phyloP scores from a whole-genome alignment of 768 basidiomycete species.

The Mrakia gelida region DNA sequence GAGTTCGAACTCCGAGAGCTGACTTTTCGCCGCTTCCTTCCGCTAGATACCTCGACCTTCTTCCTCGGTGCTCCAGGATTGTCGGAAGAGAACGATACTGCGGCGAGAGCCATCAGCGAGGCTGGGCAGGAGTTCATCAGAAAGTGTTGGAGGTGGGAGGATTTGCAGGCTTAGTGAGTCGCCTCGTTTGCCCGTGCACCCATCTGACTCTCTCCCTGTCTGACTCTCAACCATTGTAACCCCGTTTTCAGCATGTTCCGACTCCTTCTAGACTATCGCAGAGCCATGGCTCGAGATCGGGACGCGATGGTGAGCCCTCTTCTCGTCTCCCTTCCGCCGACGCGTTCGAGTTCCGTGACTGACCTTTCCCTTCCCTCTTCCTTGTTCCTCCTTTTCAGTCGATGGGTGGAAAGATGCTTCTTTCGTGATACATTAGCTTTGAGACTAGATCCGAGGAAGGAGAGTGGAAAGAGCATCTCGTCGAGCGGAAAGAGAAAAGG shows the following conservation, averaged over 20 bases:
- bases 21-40: no score
- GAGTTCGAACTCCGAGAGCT: no score
- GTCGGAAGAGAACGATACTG: not conserved
- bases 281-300: not conserved
- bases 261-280: not conserved
- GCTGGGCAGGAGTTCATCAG: not conserved
- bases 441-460: no score
- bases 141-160: not conserved
- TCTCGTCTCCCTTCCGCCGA: not conserved
- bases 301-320: not conserved
- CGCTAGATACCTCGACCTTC: not conserved
- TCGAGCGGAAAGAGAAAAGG: no score
- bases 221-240: no score
- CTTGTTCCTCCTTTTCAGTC: no score
- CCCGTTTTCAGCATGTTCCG: not conserved
- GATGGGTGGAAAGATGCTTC: not conserved
- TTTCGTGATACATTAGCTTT: no score
- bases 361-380: not conserved
- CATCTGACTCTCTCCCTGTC: not conserved
- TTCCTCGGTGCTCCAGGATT: constrained; percentile 9
- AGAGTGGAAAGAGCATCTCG: no score
- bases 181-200: no score
- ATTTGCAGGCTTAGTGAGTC: constrained; percentile 3
- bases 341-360: no score
- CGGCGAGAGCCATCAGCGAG: not conserved